Base-by-base conservation (phyloP, 2,329 filamentous ascomycete species). In the Fusarium haematococcum region DNA sequence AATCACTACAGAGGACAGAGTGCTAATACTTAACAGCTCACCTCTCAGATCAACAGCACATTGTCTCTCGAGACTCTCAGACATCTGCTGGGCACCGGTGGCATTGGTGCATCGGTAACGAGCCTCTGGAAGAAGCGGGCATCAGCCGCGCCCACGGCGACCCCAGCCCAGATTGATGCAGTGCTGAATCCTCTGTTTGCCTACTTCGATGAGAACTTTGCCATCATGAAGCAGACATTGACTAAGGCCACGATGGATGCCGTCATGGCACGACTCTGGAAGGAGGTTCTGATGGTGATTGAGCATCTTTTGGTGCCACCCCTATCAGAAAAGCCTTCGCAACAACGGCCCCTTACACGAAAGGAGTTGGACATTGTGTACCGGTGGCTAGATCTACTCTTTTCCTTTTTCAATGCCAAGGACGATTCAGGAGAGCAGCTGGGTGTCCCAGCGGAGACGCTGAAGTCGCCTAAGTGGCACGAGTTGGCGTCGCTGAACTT, bases 171-270 rank as follows among this genome's bases (percentile, higher is more conserved):
- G 69, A 89, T 98, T 23, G 93, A 94, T 75, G 92, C 92, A 76
- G 95, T 95, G 1, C 86, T 99, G 14, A 92, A 93, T 76, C 93
- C 95, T 6, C 88, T 99, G 1, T 97, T 98, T 81, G 90, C 91
- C 63, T 99, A 99, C 82, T 99, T 99, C 81, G 94, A 99, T 81
- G 96, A 98, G 81, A 99, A 99, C 80, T 99, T 99, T 83, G 95
- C 95, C 68, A 98, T 98, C 77, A 98, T 99, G 95, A 98, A 98
- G 85, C 92, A 97, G 83, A 98, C 96, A 1, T 87, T 99, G 66
- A 98, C 97, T 1, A 93, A 95, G 67, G 92, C 95, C 67, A 97
- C 97, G n/a, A 98, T 99, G 96, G 91, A 95, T 77, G 95, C 97
- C 81, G 97, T 99, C 78, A 99, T 99, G 97, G 97, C 95, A 25